Evolutionary conservation across 2,329 filamentous ascomycete species (phyloP).

Genomic region (Colletotrichum shisoi): DNA sequence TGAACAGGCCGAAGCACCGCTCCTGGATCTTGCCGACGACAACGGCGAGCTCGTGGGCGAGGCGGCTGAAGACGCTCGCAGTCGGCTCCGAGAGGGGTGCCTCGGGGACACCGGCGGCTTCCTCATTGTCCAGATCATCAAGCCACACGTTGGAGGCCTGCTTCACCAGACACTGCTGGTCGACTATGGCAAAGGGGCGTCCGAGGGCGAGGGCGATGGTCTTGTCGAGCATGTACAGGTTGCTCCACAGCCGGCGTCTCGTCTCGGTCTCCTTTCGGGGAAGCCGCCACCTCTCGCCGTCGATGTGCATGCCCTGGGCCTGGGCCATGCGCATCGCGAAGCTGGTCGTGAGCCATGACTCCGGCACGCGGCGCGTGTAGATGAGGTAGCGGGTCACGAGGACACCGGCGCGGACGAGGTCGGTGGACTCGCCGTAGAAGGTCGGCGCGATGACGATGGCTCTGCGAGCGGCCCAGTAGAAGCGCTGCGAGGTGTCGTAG

Average conservation of each 20-base stretch:
- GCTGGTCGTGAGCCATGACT: slow-evolving; percentile 53
- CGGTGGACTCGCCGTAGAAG: slow-evolving; percentile 52
- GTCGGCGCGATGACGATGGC: slow-evolving; percentile 54
- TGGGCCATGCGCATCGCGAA: slow-evolving; percentile 55
- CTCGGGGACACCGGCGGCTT: slow-evolving; percentile 41
- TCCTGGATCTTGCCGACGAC: slow-evolving; percentile 53
- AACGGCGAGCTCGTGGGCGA: slow-evolving; percentile 47
- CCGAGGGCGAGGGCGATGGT: slow-evolving; percentile 53
- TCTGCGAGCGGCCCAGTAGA: slow-evolving; percentile 52
- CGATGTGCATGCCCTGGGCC: slow-evolving; percentile 55
- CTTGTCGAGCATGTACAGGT: slow-evolving; percentile 51
- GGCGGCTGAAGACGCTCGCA: slow-evolving; percentile 46
- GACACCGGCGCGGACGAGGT: slow-evolving; percentile 52
- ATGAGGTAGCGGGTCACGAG: slow-evolving; percentile 53
- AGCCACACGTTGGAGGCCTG: slow-evolving; percentile 51
- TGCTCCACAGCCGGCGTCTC: slow-evolving; percentile 51
- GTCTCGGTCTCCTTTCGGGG: slow-evolving; percentile 50
- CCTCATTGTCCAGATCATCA: slow-evolving; percentile 48
- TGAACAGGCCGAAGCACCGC: slow-evolving; percentile 49
- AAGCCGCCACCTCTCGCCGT: slow-evolving; percentile 52
- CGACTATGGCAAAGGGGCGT: slow-evolving; percentile 51
- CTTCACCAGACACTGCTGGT: slow-evolving; percentile 51
- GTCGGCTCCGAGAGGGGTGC: slow-evolving; percentile 47
- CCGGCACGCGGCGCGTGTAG: slow-evolving; percentile 50
- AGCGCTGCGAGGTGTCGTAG: slow-evolving; percentile 51